Percentiles rank a stretch among this genome's conserved stretches.
Evolutionary conservation across 257 asterid species (phyloP).

Genomic region (Hygrophila difformis): DNA sequence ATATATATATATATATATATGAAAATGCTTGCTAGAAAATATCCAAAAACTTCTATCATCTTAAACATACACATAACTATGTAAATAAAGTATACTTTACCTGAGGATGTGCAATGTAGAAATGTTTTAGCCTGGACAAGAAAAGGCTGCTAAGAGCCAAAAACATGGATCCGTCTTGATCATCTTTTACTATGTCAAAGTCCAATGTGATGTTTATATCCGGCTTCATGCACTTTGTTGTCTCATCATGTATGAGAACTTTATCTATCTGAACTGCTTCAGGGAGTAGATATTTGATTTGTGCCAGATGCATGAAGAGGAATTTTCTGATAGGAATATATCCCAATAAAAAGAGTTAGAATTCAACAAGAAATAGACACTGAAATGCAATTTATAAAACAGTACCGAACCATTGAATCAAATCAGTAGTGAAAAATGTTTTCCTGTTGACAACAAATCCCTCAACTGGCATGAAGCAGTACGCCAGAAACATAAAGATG

Average conservation of each 20-base stretch:
- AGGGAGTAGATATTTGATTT: constrained; percentile 62
- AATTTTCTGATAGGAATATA: constrained; percentile 43
- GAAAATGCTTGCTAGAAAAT: not conserved
- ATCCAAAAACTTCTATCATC: constrained; percentile 1
- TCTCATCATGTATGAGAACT: constrained; percentile 56
- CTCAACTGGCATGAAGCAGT: not conserved
- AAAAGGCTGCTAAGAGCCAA: constrained; percentile 60
- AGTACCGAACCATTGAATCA: too few species aligned
- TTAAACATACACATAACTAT: constrained; percentile 2
- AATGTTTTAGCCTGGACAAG: constrained; percentile 50
- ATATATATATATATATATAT: too few species aligned
- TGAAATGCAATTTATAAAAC: constrained; percentile 1
- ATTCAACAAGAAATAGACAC: constrained; percentile 2
- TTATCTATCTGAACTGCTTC: constrained; percentile 72
- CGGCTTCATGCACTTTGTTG: constrained; percentile 67
- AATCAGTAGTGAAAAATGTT: not conserved
- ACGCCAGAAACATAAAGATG: constrained; percentile 1
- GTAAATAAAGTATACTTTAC: constrained; percentile 28
- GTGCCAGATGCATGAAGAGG: constrained; percentile 55
- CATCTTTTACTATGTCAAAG: constrained; percentile 52
- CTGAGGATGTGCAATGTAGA: constrained; percentile 39
- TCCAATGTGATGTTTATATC: constrained; percentile 43
- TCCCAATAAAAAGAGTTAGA: constrained; percentile 11
- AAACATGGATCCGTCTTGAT: constrained; percentile 42
- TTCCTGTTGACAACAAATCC: constrained; percentile 1